Evolutionary conservation across 768 basidiomycete genomes (phyloP).

Genomic region (Lactifluus pinguis): DNA sequence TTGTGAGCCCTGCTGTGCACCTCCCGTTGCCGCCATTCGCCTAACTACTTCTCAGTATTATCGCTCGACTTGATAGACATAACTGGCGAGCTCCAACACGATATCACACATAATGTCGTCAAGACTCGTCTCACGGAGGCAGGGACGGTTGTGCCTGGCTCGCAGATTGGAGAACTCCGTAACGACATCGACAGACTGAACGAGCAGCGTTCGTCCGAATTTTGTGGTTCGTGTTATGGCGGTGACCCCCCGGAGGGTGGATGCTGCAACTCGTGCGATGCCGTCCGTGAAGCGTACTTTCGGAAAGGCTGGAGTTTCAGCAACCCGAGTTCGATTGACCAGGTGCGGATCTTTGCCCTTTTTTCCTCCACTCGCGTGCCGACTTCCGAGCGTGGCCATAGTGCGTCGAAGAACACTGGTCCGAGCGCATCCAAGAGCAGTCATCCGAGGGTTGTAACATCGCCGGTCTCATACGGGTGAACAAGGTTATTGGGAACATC

Average conservation of each 20-base stretch:
- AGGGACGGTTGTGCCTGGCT: constrained; percentile 51
- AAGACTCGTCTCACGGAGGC: constrained; percentile 66
- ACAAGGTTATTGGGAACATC: constrained; percentile 95
- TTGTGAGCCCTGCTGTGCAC: constrained; percentile 42
- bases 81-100: constrained; percentile 88
- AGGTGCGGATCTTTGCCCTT: constrained; percentile 42
- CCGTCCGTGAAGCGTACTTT: constrained; percentile 83
- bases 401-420: constrained; percentile 93
- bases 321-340: constrained; percentile 85
- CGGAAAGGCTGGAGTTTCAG: constrained; percentile 93
- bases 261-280: constrained; percentile 95
- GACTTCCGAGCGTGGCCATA: constrained; percentile 26
- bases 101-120: constrained; percentile 80
- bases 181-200: constrained; percentile 84
- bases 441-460: constrained; percentile 92
- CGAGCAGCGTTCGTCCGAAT: constrained; percentile 46
- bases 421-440: constrained; percentile 87
- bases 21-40: background rate
- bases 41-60: constrained; percentile 50
- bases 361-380: background rate
- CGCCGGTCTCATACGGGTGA: constrained; percentile 83
- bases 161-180: constrained; percentile 52
- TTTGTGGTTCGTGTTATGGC: constrained; percentile 96
- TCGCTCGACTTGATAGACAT: constrained; percentile 98
- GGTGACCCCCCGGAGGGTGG: constrained; percentile 65